Evolutionary conservation across 305 asterid genomes (phyloP), one percentile per base, ranked within the genome.

Genomic region (Fraxinus sp.): DNA sequence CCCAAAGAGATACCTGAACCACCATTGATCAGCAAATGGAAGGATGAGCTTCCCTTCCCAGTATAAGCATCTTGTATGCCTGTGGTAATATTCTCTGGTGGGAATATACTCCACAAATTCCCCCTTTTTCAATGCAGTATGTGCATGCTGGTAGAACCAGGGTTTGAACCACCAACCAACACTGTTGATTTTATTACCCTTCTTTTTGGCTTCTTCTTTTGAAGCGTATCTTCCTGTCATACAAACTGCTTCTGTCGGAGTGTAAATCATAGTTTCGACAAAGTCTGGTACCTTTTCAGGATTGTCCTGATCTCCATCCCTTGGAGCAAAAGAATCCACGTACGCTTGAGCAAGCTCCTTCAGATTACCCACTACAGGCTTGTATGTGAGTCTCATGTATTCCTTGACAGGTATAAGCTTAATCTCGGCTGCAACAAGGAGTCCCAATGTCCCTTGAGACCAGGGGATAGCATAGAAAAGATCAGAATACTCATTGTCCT

Each of bases 381-480:
- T 95, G 82, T 94, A 95, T 16, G 99, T 94, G 1, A 95, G 75
- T 88, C 74, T 94, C 99, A 95, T 95, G 85, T 95, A 95, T 77
- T 95, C 99, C 86, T 93, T 95, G 16, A 95, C 16, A 26, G 91
- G 97, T 80, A 95, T 95, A 55, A 95, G 99, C 93, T 94, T 95
- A 86, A 95, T 94, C 92, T 95, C 98, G 22, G 99, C 99, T 10
- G 99, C 88, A 75, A 94, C 97, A n/a, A 95, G 97, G 72, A 95
- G 93, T 71, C 98, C 99, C 7, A 95, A 86, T n/a, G 99, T 95
- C 37, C 99, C 99, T 82, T 95, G 99, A 85, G 98, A 95, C 99
- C 99, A 95, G 0, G 99, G 99, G 85, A 95, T 89, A 20, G 96
- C 93, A 85, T 95, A 93, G 84, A 92, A 95, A 18, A 94, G 97